Evolutionary conservation across 768 basidiomycete species (phyloP).

Genomic region (Trametes cingulata): DNA sequence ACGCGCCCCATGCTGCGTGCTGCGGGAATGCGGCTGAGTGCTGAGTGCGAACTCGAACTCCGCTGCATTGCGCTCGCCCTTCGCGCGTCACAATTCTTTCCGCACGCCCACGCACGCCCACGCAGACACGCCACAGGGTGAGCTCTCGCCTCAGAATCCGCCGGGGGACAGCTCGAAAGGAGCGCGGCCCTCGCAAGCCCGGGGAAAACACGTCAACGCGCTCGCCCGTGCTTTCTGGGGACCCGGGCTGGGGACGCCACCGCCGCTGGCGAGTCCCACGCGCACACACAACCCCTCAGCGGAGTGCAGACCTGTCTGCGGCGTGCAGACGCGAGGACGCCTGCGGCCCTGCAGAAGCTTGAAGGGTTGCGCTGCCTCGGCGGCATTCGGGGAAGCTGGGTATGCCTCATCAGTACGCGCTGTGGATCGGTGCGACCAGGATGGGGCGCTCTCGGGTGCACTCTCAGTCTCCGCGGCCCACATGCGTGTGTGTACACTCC

Average conservation of each 20-base stretch:
- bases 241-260: not conserved
- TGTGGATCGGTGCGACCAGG: not conserved
- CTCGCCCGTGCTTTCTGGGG: not conserved
- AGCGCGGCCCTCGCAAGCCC: not conserved
- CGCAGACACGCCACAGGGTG: not conserved
- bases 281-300: not conserved
- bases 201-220: not conserved
- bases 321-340: not conserved
- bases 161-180: not conserved
- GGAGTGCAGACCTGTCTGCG: not conserved
- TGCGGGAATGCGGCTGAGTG: not conserved
- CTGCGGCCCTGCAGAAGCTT: not conserved
- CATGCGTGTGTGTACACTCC: not conserved
- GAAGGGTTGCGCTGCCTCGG: not conserved
- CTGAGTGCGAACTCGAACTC: constrained; percentile 3
- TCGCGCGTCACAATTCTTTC: constrained; percentile 4
- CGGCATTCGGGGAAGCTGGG: constrained; percentile 1
- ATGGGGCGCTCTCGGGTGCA: not conserved
- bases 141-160: constrained; percentile 1
- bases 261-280: not conserved
- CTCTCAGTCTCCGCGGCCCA: not conserved
- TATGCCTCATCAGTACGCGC: not conserved
- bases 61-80: not conserved
- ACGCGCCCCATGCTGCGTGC: not conserved
- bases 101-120: constrained; percentile 1